Percentiles rank a stretch among this genome's conserved stretches.
These are phyloP conservation scores for Trematosphaeria pertusa DNA, from an alignment of 2,329 filamentous ascomycete species.

Conservation along the genomic window DNA sequence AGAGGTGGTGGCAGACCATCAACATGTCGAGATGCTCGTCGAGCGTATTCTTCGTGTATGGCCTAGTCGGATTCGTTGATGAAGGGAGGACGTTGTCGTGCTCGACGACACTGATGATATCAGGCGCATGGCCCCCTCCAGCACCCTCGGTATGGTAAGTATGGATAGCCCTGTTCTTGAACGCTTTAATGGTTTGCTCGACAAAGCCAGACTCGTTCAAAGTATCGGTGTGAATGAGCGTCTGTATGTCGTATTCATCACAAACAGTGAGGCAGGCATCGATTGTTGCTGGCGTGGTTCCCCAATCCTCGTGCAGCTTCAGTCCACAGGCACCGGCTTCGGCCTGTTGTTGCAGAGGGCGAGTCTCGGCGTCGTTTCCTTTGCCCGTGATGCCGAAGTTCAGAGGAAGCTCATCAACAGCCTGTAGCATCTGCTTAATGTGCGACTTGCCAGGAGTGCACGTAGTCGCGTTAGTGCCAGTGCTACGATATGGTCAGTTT, in stretches of 20 bases:
- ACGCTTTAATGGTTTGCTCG: conserved; percentile 84
- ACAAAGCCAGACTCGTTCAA: conserved; percentile 98
- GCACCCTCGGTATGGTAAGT: conserved; percentile 98
- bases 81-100: conserved; percentile 87
- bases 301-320: conserved; percentile 97
- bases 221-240: conserved; percentile 93
- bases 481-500: conserved; percentile 58
- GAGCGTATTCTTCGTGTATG: conserved; percentile 88
- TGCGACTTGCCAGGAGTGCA: conserved; percentile 87
- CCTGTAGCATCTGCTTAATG: conserved; percentile 89
- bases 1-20: conserved; percentile 96
- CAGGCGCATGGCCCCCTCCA: conserved; percentile 91
- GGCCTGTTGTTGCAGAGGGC: conserved; percentile 78
- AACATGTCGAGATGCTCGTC: conserved; percentile 98
- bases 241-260: conserved; percentile 91
- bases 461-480: conserved; percentile 89
- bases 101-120: conserved; percentile 94
- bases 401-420: conserved; percentile 78
- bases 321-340: conserved; percentile 85
- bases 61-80: conserved; percentile 90
- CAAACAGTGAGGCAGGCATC: conserved; percentile 82
- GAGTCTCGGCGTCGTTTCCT: conserved; percentile 80
- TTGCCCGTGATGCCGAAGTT: conserved; percentile 94
- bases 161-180: conserved; percentile 88
- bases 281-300: conserved; percentile 87